Evolutionary conservation across 108 stramenopile species (phyloP), one percentile per base, ranked within the genome.

Genomic region (Cyclostephanos invisitatus): DNA sequence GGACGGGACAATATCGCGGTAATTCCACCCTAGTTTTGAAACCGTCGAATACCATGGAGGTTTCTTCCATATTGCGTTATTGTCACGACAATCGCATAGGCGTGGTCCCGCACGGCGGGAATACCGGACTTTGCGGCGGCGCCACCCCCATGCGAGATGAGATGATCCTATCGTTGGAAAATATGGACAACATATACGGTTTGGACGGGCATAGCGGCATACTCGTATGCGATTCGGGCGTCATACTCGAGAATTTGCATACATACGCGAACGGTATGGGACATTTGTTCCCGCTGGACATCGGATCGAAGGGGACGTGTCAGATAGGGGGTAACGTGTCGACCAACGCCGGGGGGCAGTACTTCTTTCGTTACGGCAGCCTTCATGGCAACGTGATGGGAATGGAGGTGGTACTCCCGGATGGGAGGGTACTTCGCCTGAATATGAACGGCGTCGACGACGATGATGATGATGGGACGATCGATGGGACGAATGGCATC

Each of bases 291-390:
- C 98, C 98, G 3, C 71, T 98, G 15, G 98, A 98, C 63, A 81
- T 99, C 20, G 98, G 98, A 15, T 89, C 97, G 35, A 97, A 97
- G 69, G 99, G 99, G 11, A 84, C 88, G 3, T 99, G 99, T 80
- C 86, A 85, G 61, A 97, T 99, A 72, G 99, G 99, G 17, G 99
- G 99, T 28, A 98, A 96, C 67, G 72, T 98, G 15, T 81, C 85
- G 50, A 99, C 98, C 38, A 98, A 98, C 65, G 99, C 99, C 2
- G 99, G 98, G 12, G 93, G 93, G 5, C 63, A 90, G 7, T 91
- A 88, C 44, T 74, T 88, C 29, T 64, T 89, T 46, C 82, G 91
- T 24, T 96, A 72, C 54, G 82, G 82, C 15, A 58, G 78, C 64
- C 65, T 99, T 61, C 98, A 96, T 70, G 93, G 86, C n/a, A 95